Base-by-base conservation (phyloP, 2,329 filamentous ascomycete species). In the Leptographium procerum region DNA sequence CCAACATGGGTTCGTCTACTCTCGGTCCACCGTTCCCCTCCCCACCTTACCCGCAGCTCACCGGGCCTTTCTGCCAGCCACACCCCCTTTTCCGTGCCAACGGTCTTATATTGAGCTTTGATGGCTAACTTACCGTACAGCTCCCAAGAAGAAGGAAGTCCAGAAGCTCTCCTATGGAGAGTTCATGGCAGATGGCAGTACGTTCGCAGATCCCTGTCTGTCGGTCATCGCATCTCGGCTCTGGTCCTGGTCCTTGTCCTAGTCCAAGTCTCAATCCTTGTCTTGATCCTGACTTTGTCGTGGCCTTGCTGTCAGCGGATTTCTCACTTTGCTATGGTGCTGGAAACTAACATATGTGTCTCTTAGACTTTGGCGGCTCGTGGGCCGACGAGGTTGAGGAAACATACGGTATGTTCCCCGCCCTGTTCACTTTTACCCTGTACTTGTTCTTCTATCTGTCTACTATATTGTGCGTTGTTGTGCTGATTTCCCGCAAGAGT, bases 301-400 rank as follows among this genome's bases (percentile, higher is more conserved):
- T n/a, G n/a, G n/a, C n/a, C 24, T 16, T 26, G 47, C 24, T 50
- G 24, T 2, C 47, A 13, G 26, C 36, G 31, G 19, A 19, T 19
- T 7, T 40, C 5, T 7, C 4, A 16, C 7, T 50, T 50, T 16
- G 9, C 10, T 45, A 28, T 16, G 22, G 40, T 14, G n/a, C 33
- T 1, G 24, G 11, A 31, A 61, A 29, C 57, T 62, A 55, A 64
- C 55, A 13, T 31, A 1, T 22, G 2, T 6, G 24, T 16, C n/a
- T n/a, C n/a, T 11, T 11, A 78, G 76, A 74, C 64, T 78, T 76
- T 64, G 80, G 77, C 66, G 91, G 92, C 70, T 97, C 94, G 66
- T 99, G 94, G 94, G 94, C 94, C 68, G 95, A 99, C 77, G 94
- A 99, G 73, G 96, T 99, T 77, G 94, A 99, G 75, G 91, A 96